phyloP scores from a whole-genome alignment of 768 basidiomycete species.

The Leccinellum rugosiceps region DNA sequence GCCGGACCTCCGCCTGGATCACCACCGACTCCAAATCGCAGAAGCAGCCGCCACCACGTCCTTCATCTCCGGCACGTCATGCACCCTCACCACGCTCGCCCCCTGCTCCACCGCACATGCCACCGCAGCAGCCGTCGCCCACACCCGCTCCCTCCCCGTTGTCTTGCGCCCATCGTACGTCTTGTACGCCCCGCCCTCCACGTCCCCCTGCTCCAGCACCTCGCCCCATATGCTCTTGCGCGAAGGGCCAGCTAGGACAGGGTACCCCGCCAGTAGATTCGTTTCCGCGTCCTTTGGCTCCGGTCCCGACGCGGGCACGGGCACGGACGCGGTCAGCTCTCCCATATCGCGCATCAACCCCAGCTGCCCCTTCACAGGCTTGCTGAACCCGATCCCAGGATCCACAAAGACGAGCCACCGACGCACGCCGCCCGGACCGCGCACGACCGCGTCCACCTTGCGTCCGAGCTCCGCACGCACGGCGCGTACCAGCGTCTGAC shows the following conservation, averaged over 20 bases:
- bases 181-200: conserved; percentile 17
- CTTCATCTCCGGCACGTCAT: conserved; percentile 68
- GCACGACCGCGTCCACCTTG: conserved; percentile 63
- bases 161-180: conserved; percentile 50
- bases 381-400: conserved; percentile 95
- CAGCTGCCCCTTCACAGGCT: conserved; percentile 72
- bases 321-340: conserved; percentile 36
- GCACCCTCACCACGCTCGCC: conserved; percentile 73
- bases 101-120: conserved; percentile 73
- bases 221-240: conserved; percentile 81
- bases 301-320: neutral
- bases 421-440: conserved; percentile 67
- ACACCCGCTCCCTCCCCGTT: conserved; percentile 61
- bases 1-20: too few relatives aligned
- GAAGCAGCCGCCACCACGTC: conserved; percentile 72
- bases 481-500: conserved; percentile 50
- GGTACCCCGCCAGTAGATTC: conserved; percentile 58
- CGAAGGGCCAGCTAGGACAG: conserved; percentile 73
- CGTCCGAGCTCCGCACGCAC: conserved; percentile 69
- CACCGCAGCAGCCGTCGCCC: conserved; percentile 78
- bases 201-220: conserved; percentile 50
- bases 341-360: conserved; percentile 54
- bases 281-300: conserved; percentile 21
- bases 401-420: conserved; percentile 89
- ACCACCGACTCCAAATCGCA: conserved; percentile 48